A percentile compares a stretch with the other conserved stretches of the same genome.
These are phyloP conservation scores for Phytophthora litchii DNA, from an alignment of 352 stramenopile species.

Conservation along the genomic window DNA sequence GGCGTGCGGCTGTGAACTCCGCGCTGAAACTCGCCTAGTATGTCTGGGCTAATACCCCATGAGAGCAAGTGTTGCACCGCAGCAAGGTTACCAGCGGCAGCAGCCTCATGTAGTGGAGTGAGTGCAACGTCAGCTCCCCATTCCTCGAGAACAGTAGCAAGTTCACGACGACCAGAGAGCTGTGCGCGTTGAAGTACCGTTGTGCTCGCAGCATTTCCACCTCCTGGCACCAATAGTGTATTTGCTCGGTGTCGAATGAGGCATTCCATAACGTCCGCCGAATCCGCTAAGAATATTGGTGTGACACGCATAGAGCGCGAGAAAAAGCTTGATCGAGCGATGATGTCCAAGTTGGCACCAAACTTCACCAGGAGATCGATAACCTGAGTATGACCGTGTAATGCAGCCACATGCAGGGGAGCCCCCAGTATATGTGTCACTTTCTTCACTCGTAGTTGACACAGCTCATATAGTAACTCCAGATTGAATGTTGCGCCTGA, in stretches of 20 bases:
- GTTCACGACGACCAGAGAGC: constrained; percentile 59
- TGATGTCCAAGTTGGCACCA: constrained; percentile 63
- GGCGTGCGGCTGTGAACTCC: constrained; percentile 66
- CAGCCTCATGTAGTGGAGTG: constrained; percentile 75
- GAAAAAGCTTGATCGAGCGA: constrained; percentile 70
- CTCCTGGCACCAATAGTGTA: constrained; percentile 67
- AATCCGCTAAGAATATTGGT: constrained; percentile 76
- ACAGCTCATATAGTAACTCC: constrained; percentile 71
- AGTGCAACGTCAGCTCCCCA: constrained; percentile 82
- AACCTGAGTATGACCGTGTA: constrained; percentile 65
- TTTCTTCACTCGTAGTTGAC: constrained; percentile 65
- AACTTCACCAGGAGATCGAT: constrained; percentile 65
- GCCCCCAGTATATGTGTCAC: constrained; percentile 69
- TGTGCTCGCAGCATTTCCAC: constrained; percentile 65
- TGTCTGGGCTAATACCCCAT: constrained; percentile 58
- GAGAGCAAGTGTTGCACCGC: constrained; percentile 61
- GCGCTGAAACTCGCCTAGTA: constrained; percentile 74
- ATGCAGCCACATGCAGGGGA: constrained; percentile 73
- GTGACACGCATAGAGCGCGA: constrained; percentile 70
- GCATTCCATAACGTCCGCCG: constrained; percentile 67
- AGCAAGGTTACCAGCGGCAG: constrained; percentile 58
- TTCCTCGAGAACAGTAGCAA: constrained; percentile 65
- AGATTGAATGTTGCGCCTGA: constrained; percentile 61
- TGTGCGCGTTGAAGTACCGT: constrained; percentile 77
- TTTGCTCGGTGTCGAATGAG: constrained; percentile 74